Evolutionary conservation across 768 basidiomycete genomes (phyloP), one percentile per base, ranked within the genome.

Genomic region (Tremella mesenterica): DNA sequence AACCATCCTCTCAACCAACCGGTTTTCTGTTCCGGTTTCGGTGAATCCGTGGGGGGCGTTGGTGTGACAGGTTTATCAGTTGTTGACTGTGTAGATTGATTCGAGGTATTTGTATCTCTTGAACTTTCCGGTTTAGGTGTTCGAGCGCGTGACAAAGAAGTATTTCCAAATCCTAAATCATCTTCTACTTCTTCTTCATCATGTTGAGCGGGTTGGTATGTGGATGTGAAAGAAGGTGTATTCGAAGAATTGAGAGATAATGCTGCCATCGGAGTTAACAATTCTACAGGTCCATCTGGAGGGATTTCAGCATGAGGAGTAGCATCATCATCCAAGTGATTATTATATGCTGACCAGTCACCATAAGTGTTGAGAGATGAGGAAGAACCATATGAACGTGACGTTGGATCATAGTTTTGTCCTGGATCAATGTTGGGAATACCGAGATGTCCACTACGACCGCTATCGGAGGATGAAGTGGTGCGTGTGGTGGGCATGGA

Each of bases 101-200:
- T 30, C 4, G 47, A 31, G 10, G 13, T 57, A 48, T 44, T 45
- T 18, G 52, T 41, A 66, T 64, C 65, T 74, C 79, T 18, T 58
- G 49, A 7, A 9, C 31, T 46, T 1, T 54, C 44, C 4, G 67
- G 59, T 48, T 48, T 46, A n/a, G 67, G 64, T 27, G 63, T 69
- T 14, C 58, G 39, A 29, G 51, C 38, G 23, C 64, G 25, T 1
- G 66, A 68, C 14, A 65, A 70, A 44, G 79, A 78, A n/a, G 59
- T 57, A 66, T 97, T 99, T 2, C 91, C 89, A 57, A 97, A 79
- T 0, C 95, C 95, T 47, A 99, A 79, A 66, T 95, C 90, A 39
- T 93, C 90, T 0, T 83, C 83, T 12, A 85, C 85, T 1, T 85
- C 85, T 7, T 82, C 81, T 6, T 64, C 60, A 12, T 34, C 45